Evolutionary conservation across 106 monocot species (phyloP), one percentile per base, ranked within the genome.

Genomic region (Gastrodia elata): DNA sequence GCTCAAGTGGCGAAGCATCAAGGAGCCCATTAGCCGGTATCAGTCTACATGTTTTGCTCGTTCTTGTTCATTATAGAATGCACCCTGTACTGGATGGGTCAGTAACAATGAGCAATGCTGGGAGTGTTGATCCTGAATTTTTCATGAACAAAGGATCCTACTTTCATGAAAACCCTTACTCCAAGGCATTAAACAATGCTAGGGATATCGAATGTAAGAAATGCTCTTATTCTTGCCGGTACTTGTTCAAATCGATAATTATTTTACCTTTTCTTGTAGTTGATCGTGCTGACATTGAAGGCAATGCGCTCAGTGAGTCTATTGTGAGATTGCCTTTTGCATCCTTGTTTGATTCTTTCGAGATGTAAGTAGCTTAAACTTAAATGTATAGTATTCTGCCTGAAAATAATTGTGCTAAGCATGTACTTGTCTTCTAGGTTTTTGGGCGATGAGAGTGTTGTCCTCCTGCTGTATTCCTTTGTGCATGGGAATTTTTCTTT

Each of bases 401-500:
- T 30, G 30, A 32, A 61, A 8, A 30, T 30, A 32, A 61, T 46
- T 46, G 9, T 52, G 22, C 52, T 52, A 13, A 61, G 30, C 30
- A 10, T 61, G 20, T 38, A 16, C 42, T 52, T 26, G 42, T 44
- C 10, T 76, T 71, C 5, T 78, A 95, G 94, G 80, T 91, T 69
- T 81, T 85, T 95, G 84, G 71, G 78, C 68, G 89, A 87, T 59
- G 94, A 95, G 83, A 90, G 79, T 40, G 83, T 90, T 44, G 84
- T 88, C 24, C 41, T 97, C 46, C 58, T 97, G 68, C 88, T 97
- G 2, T 97, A 97, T 68, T 97, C 93, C 55, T 78, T 97, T 79
- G 81, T 93, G 59, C 90, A 93, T 80, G 97, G 93, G 38, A 97
- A 97, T 73, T 84, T 85, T 70, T 87, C 90, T 72, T 97, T 97